A percentile compares a stretch with the other conserved stretches of the same genome.
Conservation (phyloP, 129 eudicot species). For the Ambrosia trifida region DNA sequence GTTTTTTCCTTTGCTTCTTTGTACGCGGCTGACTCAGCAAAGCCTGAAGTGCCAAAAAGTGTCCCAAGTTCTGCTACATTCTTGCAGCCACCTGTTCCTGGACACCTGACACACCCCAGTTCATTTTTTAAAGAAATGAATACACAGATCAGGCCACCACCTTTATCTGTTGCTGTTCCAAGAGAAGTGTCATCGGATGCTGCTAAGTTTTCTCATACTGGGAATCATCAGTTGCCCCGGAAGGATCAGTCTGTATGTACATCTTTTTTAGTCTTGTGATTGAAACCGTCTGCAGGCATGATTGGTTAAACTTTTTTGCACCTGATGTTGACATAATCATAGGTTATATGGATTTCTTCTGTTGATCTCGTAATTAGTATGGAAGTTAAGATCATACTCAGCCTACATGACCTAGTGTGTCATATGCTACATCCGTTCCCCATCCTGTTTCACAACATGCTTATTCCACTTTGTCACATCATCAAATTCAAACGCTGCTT, state of each 20-base stretch:
- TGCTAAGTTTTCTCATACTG: conserved; percentile 46
- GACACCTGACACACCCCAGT: conserved; percentile 29
- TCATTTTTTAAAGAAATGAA: conserved; percentile 29
- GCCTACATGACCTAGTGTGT: conserved; percentile 24
- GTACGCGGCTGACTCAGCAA: conserved; percentile 29
- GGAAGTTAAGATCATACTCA: conserved; percentile 17
- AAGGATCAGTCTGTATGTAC: conserved; percentile 45
- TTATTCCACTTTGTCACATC: conserved; percentile 38
- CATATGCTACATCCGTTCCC: conserved; percentile 37
- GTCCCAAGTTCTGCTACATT: conserved; percentile 29
- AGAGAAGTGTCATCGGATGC: conserved; percentile 36
- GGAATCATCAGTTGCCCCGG: conserved; percentile 36
- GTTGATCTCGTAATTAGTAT: conserved; percentile 3
- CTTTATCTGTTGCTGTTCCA: conserved; percentile 36
- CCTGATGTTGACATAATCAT: conserved; percentile 10
- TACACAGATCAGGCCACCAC: conserved; percentile 37
- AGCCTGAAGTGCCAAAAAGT: conserved; percentile 30
- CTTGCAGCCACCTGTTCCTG: conserved; percentile 46
- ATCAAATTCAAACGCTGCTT: no score
- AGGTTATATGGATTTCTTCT: conserved; percentile 7
- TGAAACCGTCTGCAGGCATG: conserved; percentile 24
- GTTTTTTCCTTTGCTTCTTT: neutral
- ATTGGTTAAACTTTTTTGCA: conserved; percentile 10
- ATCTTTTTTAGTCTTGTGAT: conserved; percentile 5
- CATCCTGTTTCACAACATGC: conserved; percentile 50